Evolutionary conservation across 352 stramenopile genomes (phyloP), one percentile per base, ranked within the genome.

Genomic region (Globisporangium splendens): DNA sequence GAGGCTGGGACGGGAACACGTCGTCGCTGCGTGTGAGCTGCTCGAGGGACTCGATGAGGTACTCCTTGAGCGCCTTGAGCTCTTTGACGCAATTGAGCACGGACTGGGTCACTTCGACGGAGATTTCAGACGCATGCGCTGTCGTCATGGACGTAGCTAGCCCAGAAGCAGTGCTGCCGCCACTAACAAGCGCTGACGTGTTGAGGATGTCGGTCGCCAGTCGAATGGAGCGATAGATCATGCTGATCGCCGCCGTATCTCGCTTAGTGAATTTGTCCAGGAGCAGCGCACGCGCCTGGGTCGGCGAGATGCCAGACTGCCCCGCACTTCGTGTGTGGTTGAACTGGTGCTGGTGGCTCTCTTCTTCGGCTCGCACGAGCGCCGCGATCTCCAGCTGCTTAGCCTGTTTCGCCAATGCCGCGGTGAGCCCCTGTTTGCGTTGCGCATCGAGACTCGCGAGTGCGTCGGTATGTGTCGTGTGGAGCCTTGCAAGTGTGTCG

Each of bases 61-160:
- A 88, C 38, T 91, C 81, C 56, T 89, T 89, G 42, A 91, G 62
- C 18, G 65, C 63, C 55, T 89, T 89, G 52, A 91, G 77, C 50
- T 91, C 81, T 54, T 88, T 86, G 13, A 89, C 79, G 38, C 77
- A 87, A 41, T 64, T 64, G 18, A 89, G 58, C 7, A 91, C 81
- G 0, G 72, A 66, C 54, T 91, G 78, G 7, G 74, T 86, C 24
- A 86, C 59, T 15, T 86, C 77, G 14, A 79, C 73, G 6, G 78
- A 69, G 35, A 86, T 71, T 57, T 88, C 77, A 2, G 48, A 46
- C 24, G 56, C 43, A 8, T 33, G 46, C 10, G 51, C 50, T 8
- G 7, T 21, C 39, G 12, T 50, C 31, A 11, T 49, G 28, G 28
- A 8, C 7, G 28, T 35, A 8, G 3, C 28, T 11, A 8, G 28